phyloP scores from a whole-genome alignment of 2,329 filamentous ascomycete species.

The Bipolaris cookei region DNA sequence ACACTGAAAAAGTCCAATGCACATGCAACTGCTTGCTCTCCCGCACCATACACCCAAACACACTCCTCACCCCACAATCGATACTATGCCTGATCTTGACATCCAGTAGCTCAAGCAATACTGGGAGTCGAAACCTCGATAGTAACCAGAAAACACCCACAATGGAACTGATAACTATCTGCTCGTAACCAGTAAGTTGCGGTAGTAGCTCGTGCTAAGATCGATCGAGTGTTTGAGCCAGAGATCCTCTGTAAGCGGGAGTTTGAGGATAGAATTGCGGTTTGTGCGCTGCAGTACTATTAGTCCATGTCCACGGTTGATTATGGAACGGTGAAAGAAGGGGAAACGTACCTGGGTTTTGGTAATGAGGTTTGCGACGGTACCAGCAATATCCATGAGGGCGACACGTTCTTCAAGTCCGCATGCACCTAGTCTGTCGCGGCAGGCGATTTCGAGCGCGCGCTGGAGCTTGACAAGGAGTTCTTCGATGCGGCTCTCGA shows the following conservation, averaged over 20 bases:
- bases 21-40: too few relatives aligned
- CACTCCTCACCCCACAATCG: too few relatives aligned
- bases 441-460: slow-evolving; percentile 48
- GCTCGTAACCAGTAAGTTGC: slow-evolving; percentile 53
- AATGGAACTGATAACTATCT: slow-evolving; percentile 4
- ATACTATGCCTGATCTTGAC: too few relatives aligned
- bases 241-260: slow-evolving; percentile 75
- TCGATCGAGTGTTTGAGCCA: slow-evolving; percentile 73
- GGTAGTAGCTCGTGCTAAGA: slow-evolving; percentile 72
- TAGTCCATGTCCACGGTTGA: slow-evolving; percentile 34
- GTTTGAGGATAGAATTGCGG: slow-evolving; percentile 60
- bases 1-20: too few relatives aligned
- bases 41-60: too few relatives aligned
- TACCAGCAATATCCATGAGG: slow-evolving; percentile 79
- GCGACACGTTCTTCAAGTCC: slow-evolving; percentile 68
- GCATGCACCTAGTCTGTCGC: slow-evolving; percentile 50
- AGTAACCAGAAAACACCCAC: too few relatives aligned
- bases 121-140: too few relatives aligned
- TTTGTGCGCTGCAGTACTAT: slow-evolving; percentile 26
- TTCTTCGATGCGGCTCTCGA: slow-evolving; percentile 38
- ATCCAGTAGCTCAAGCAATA: too few relatives aligned
- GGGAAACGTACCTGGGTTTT: slow-evolving; percentile 42
- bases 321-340: neutral
- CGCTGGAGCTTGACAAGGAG: slow-evolving; percentile 46
- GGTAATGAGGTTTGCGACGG: slow-evolving; percentile 71